Evolutionary conservation across 2,329 filamentous ascomycete species (phyloP).

Genomic region (Fusarium beomiforme): DNA sequence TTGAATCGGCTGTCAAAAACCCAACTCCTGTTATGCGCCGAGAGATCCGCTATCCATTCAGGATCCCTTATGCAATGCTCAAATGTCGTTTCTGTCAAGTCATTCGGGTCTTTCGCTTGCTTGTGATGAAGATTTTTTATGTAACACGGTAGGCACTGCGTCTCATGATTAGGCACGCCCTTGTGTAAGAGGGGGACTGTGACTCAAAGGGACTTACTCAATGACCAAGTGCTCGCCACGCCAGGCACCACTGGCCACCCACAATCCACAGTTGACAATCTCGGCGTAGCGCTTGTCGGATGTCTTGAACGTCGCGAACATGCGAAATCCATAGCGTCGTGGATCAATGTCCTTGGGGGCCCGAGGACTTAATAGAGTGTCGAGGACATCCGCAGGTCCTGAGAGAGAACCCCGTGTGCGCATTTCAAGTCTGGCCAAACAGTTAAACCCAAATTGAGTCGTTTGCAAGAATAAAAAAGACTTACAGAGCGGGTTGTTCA

Average conservation of each 20-base stretch:
- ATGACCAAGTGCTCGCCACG: conserved; percentile 57
- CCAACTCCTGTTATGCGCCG: conserved; percentile 36
- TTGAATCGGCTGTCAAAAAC: conserved; percentile 19
- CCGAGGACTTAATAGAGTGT: conserved; percentile 51
- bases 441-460: neutral
- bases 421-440: conserved; percentile 51
- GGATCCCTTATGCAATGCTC: conserved; percentile 40
- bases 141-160: conserved; percentile 49
- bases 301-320: conserved; percentile 62
- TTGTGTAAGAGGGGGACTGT: neutral
- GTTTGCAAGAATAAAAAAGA: neutral
- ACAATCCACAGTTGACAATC: conserved; percentile 60
- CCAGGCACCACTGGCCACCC: conserved; percentile 61
- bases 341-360: conserved; percentile 53
- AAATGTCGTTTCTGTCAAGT: conserved; percentile 9
- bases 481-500: conserved; percentile 56
- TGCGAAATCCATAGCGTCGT: conserved; percentile 58
- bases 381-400: conserved; percentile 56
- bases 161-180: conserved; percentile 16
- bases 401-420: conserved; percentile 60
- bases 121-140: conserved; percentile 29
- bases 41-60: conserved; percentile 33
- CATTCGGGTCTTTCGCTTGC: conserved; percentile 3
- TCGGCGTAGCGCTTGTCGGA: conserved; percentile 60
- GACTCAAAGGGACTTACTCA: conserved; percentile 50